Evolutionary conservation across 225 moss, liverwort and hornwort genomes (phyloP).

Genomic region (Marchantia polymorpha): DNA sequence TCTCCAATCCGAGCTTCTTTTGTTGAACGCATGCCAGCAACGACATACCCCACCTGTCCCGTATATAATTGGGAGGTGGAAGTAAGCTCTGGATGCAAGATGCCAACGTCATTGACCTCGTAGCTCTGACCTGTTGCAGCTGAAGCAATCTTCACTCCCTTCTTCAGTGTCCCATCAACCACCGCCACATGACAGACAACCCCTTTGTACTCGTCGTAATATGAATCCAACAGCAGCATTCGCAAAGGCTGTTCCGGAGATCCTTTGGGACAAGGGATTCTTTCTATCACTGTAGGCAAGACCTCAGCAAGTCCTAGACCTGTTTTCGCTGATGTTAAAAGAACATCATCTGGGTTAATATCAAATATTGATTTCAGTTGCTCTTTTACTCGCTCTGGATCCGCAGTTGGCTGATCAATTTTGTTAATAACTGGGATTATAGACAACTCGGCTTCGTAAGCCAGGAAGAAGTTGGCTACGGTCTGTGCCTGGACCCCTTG

Average conservation of each 20-base stretch:
- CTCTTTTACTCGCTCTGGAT: conserved; percentile 74
- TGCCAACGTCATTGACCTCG: conserved; percentile 83
- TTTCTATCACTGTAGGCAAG: conserved; percentile 78
- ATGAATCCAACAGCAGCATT: conserved; percentile 86
- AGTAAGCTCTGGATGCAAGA: conserved; percentile 82
- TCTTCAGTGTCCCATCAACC: conserved; percentile 79
- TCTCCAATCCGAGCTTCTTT: conserved; percentile 88
- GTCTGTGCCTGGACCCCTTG: conserved; percentile 98
- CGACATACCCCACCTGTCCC: conserved; percentile 94
- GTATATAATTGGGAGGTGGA: conserved; percentile 75
- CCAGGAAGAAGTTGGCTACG: conserved; percentile 87
- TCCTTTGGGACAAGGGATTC: conserved; percentile 72
- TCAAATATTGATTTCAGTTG: conserved; percentile 84
- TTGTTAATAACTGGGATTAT: conserved; percentile 96
- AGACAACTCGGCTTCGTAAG: conserved; percentile 79
- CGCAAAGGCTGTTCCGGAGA: conserved; percentile 53
- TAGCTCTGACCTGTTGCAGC: conserved; percentile 85
- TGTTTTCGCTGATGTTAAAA: conserved; percentile 91
- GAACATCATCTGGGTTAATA: conserved; percentile 69
- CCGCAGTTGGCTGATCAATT: conserved; percentile 85
- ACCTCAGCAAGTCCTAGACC: conserved; percentile 80
- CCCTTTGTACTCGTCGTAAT: conserved; percentile 91
- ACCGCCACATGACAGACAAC: conserved; percentile 91
- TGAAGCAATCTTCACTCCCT: conserved; percentile 79
- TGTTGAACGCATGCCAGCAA: conserved; percentile 94